phyloP scores from a whole-genome alignment of 2,329 filamentous ascomycete species.

The Aspergillus arachidicola region DNA sequence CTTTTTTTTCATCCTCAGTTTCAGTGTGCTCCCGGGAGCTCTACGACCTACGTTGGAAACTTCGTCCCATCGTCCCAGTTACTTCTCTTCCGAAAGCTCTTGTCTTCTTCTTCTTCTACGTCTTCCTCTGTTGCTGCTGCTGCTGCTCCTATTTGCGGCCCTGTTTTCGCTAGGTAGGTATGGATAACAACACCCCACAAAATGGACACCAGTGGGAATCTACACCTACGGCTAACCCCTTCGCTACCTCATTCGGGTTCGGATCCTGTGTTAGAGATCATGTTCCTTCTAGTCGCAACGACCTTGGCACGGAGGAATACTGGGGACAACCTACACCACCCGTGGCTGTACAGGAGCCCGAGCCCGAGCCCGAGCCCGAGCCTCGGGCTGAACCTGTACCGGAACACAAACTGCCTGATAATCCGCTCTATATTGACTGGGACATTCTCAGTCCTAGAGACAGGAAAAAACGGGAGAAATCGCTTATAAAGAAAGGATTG shows the following conservation, averaged over 20 bases:
- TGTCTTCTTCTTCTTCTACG: too few relatives aligned
- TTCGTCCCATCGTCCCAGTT: background rate
- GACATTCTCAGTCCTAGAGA: constrained; percentile 18
- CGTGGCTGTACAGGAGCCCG: too few relatives aligned
- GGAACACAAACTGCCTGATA: constrained; percentile 17
- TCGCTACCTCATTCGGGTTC: background rate
- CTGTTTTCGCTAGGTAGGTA: background rate
- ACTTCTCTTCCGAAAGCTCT: too few relatives aligned
- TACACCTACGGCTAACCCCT: background rate
- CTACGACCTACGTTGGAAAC: background rate
- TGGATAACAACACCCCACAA: background rate
- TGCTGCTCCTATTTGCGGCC: too few relatives aligned
- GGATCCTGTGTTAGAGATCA: background rate
- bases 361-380: background rate
- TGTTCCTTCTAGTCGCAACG: background rate
- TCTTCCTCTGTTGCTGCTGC: too few relatives aligned
- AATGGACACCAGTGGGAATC: background rate
- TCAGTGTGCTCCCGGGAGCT: background rate
- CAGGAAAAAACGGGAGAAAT: constrained; percentile 22
- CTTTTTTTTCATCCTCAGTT: background rate
- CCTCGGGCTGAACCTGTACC: background rate
- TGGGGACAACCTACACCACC: too few relatives aligned
- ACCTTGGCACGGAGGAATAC: background rate
- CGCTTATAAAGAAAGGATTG: constrained; percentile 18
- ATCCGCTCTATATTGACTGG: constrained; percentile 23